Evolutionary conservation across 1,139 yeast species (phyloP).

Genomic region (Candida pseudoviswanathii): DNA sequence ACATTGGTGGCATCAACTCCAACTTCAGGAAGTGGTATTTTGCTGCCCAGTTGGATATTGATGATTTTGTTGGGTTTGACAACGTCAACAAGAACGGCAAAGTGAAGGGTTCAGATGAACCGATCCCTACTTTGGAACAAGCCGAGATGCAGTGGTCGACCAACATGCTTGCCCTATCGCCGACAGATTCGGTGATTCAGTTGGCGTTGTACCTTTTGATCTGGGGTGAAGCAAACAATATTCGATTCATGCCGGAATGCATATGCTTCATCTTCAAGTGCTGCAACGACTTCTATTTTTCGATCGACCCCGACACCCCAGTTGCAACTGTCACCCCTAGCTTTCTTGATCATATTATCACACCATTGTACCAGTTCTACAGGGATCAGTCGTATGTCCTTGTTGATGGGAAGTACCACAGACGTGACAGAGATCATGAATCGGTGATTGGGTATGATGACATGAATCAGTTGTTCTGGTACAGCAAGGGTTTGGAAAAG

Average conservation of each 20-base stretch:
- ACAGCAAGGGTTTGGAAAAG: slow-evolving; percentile 48
- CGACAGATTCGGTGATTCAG: slow-evolving; percentile 63
- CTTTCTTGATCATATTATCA: slow-evolving; percentile 68
- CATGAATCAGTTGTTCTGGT: slow-evolving; percentile 67
- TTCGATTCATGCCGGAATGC: slow-evolving; percentile 85
- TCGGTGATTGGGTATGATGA: slow-evolving; percentile 63
- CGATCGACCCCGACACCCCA: slow-evolving; percentile 36
- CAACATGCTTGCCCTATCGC: slow-evolving; percentile 56
- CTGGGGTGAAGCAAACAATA: slow-evolving; percentile 91
- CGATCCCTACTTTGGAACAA: slow-evolving; percentile 53
- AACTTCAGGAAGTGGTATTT: slow-evolving; percentile 96
- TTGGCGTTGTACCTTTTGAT: slow-evolving; percentile 68
- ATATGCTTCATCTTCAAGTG: slow-evolving; percentile 79
- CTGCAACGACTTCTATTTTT: slow-evolving; percentile 66
- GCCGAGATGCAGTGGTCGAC: slow-evolving; percentile 79
- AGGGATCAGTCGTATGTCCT: slow-evolving; percentile 54
- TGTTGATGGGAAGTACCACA: slow-evolving; percentile 38
- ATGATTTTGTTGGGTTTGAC: slow-evolving; percentile 77
- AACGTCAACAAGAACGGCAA: slow-evolving; percentile 45
- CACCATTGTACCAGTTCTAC: slow-evolving; percentile 70
- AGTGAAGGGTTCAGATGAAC: slow-evolving; percentile 34
- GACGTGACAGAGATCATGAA: slow-evolving; percentile 55
- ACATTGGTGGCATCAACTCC: slow-evolving; percentile 88
- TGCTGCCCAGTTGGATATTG: slow-evolving; percentile 87
- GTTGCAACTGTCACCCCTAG: slow-evolving; percentile 22